Evolutionary conservation across 2,329 filamentous ascomycete species (phyloP).

Genomic region (Aspergillus unguis): DNA sequence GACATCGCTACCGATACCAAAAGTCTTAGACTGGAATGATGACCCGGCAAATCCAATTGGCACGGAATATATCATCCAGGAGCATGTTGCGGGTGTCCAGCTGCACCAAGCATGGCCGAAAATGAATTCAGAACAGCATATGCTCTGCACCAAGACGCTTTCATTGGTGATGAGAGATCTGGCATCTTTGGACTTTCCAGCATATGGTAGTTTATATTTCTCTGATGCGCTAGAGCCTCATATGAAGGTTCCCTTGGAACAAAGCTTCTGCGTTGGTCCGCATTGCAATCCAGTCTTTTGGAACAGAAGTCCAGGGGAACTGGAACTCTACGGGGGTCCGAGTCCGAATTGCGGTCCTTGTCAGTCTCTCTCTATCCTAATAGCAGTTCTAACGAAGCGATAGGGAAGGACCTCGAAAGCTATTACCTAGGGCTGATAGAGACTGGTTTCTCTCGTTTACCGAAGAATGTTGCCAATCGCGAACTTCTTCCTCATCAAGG

Average conservation of each 20-base stretch:
- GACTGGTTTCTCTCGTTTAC: conserved; percentile 22
- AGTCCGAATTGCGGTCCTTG: conserved; percentile 23
- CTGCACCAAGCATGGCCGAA: conserved; percentile 32
- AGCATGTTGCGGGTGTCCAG: conserved; percentile 33
- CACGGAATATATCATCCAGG: conserved; percentile 41
- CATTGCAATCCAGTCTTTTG: conserved; percentile 24
- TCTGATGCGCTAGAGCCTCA: conserved; percentile 21
- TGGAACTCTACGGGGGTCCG: conserved; percentile 17
- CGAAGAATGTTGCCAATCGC: conserved; percentile 5
- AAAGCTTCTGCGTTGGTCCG: conserved; percentile 34
- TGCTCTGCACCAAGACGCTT: conserved; percentile 32
- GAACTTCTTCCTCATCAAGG: conserved; percentile 18
- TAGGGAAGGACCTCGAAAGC: conserved; percentile 19
- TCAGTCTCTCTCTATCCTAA: conserved; percentile 7
- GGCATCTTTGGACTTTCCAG: conserved; percentile 34
- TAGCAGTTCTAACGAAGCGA: neutral
- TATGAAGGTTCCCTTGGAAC: conserved; percentile 24
- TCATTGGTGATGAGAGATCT: conserved; percentile 30
- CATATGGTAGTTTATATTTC: conserved; percentile 40
- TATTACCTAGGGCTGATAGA: conserved; percentile 22
- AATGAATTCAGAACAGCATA: conserved; percentile 34
- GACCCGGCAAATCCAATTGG: conserved; percentile 30
- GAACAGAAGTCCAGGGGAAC: conserved; percentile 17
- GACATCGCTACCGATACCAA: conserved; percentile 23
- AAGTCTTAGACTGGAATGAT: conserved; percentile 25